These are phyloP conservation scores for Avena insularis DNA, from an alignment of 176 grass and related monocot genomes.

Conservation along the genomic window DNA sequence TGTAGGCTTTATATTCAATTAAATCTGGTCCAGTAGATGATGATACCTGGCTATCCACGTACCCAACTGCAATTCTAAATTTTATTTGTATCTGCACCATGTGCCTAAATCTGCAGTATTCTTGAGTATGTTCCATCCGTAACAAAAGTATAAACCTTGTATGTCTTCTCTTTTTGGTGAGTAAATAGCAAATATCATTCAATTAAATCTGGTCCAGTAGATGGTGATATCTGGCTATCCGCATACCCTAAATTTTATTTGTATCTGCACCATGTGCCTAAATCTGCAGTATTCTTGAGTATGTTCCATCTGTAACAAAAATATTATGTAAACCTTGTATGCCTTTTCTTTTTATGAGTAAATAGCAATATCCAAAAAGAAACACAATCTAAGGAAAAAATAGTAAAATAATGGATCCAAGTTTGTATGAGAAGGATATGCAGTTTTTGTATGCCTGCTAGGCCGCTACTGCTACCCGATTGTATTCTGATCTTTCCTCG, in stretches of 20 bases:
- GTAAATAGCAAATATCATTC: background rate
- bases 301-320: background rate
- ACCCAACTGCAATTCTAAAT: slow-evolving; percentile 19
- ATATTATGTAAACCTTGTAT: background rate
- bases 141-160: background rate
- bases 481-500: slow-evolving; percentile 1
- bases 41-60: slow-evolving; percentile 8
- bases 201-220: background rate
- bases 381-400: background rate
- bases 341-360: slow-evolving; percentile 9
- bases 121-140: slow-evolving; percentile 4
- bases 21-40: background rate
- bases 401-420: background rate
- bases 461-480: background rate
- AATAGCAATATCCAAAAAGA: slow-evolving; percentile 9
- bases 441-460: background rate
- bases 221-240: slow-evolving; percentile 12
- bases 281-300: background rate
- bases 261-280: background rate
- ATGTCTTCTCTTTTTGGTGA: slow-evolving; percentile 1
- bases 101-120: background rate
- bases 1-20: background rate
- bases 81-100: background rate
- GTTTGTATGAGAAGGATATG: slow-evolving; percentile 16
- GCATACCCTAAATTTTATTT: slow-evolving; percentile 11